Evolutionary conservation across 352 stramenopile species (phyloP).

Genomic region (Blastocystis sp.): DNA sequence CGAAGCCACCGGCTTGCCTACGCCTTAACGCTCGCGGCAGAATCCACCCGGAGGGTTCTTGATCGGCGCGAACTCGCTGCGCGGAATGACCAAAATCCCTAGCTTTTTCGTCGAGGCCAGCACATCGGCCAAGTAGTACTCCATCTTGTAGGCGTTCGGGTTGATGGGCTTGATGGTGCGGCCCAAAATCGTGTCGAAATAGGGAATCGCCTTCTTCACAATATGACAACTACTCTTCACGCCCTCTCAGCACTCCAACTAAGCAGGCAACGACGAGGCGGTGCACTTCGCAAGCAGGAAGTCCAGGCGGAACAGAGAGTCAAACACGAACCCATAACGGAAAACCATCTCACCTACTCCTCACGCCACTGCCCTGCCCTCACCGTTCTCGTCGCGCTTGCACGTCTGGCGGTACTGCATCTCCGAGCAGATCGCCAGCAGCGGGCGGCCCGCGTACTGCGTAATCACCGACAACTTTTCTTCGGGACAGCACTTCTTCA

Average conservation of each 20-base stretch:
- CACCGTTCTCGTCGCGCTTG: slow-evolving; percentile 23
- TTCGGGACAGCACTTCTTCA: slow-evolving; percentile 65
- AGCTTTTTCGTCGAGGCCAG: slow-evolving; percentile 7
- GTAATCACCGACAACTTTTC: slow-evolving; percentile 44
- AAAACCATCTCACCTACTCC: slow-evolving; percentile 24
- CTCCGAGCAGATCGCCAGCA: slow-evolving; percentile 39
- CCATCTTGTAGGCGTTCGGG: slow-evolving; percentile 54
- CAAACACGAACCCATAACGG: slow-evolving; percentile 51
- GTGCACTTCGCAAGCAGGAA: slow-evolving; percentile 18
- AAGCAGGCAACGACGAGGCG: slow-evolving; percentile 35
- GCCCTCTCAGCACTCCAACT: not conserved
- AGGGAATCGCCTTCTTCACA: slow-evolving; percentile 68
- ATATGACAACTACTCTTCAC: slow-evolving; percentile 59
- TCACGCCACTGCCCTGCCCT: not conserved
- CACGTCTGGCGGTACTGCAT: slow-evolving; percentile 54
- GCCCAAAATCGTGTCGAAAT: slow-evolving; percentile 55
- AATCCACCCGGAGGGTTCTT: slow-evolving; percentile 5
- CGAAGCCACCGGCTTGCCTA: slow-evolving; percentile 42
- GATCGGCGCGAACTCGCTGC: slow-evolving; percentile 19
- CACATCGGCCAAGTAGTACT: slow-evolving; percentile 52
- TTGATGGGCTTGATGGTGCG: slow-evolving; percentile 58
- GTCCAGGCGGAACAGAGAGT: slow-evolving; percentile 14
- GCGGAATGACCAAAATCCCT: slow-evolving; percentile 16
- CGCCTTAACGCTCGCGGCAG: no score
- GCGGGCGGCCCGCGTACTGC: slow-evolving; percentile 24